phyloP scores from a whole-genome alignment of 1,284 basidiomycete genomes.

The Phellopilus nigrolimitatus region DNA sequence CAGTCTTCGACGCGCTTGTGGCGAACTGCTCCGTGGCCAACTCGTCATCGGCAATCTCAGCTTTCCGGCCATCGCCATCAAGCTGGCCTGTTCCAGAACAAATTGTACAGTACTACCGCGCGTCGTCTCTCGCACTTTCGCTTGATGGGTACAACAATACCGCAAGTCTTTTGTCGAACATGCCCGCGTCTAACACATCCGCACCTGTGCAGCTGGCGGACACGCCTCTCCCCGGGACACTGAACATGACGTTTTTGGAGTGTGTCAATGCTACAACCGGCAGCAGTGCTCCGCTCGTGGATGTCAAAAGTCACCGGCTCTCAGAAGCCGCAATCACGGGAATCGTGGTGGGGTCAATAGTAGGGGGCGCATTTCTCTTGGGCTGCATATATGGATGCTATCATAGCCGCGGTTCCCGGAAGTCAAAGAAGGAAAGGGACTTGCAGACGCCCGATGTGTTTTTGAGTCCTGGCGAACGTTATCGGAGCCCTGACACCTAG shows the following conservation, averaged over 20 bases:
- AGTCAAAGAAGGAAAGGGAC: not conserved
- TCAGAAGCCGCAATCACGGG: not conserved
- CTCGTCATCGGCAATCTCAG: conserved; percentile 14
- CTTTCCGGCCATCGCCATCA: conserved; percentile 5
- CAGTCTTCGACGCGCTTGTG: conserved; percentile 24
- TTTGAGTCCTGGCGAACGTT: too few relatives aligned
- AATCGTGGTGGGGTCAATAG: not conserved
- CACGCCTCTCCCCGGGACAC: conserved; percentile 19
- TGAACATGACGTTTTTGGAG: conserved; percentile 21
- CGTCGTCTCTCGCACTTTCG: conserved; percentile 26
- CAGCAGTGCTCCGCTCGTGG: conserved; percentile 22
- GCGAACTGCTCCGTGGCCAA: conserved; percentile 24
- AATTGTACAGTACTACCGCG: conserved; percentile 28
- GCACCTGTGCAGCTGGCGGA: conserved; percentile 12
- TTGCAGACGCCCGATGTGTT: too few relatives aligned
- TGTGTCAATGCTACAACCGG: conserved; percentile 24
- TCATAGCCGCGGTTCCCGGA: not conserved
- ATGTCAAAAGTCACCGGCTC: conserved; percentile 1
- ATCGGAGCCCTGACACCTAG: too few relatives aligned
- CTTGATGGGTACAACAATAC: conserved; percentile 27
- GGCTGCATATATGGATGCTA: not conserved
- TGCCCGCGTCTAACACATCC: conserved; percentile 17
- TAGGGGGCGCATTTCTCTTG: not conserved
- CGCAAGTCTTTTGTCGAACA: conserved; percentile 21
- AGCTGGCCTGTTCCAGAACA: conserved; percentile 24